Evolutionary conservation across 2,329 filamentous ascomycete genomes (phyloP).

Genomic region (Metarhizium rileyi): DNA sequence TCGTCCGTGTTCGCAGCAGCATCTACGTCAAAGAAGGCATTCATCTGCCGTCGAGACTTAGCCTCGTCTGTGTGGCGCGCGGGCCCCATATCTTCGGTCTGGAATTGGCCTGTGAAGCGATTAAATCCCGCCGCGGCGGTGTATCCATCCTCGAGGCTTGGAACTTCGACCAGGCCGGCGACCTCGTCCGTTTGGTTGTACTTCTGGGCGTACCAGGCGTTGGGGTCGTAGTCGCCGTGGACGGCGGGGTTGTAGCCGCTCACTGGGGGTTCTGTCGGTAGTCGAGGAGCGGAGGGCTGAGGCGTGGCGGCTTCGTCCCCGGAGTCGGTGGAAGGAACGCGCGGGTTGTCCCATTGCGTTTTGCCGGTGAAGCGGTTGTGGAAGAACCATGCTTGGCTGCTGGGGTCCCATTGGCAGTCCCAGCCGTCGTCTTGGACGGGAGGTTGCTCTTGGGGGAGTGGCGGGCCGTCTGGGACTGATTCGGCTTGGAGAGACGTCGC

Average conservation of each 20-base stretch:
- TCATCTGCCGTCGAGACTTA: slow-evolving; percentile 81
- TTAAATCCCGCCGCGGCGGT: slow-evolving; percentile 73
- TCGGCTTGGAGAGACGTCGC: slow-evolving; percentile 27
- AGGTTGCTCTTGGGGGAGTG: slow-evolving; percentile 32
- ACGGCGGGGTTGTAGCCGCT: slow-evolving; percentile 93
- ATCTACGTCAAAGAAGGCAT: slow-evolving; percentile 92
- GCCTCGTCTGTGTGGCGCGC: slow-evolving; percentile 79
- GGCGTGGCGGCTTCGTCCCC: slow-evolving; percentile 15
- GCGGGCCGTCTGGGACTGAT: slow-evolving; percentile 21
- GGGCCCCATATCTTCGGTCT: slow-evolving; percentile 54
- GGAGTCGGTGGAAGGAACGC: slow-evolving; percentile 44
- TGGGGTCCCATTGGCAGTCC: slow-evolving; percentile 68
- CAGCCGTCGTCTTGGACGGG: slow-evolving; percentile 65
- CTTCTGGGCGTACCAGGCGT: slow-evolving; percentile 79
- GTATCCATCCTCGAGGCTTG: slow-evolving; percentile 42
- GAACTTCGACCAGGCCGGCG: slow-evolving; percentile 15
- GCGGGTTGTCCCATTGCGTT: slow-evolving; percentile 81
- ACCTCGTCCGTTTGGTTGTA: slow-evolving; percentile 27
- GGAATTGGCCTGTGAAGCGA: slow-evolving; percentile 78
- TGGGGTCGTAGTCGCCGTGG: slow-evolving; percentile 93
- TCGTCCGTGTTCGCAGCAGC: slow-evolving; percentile 86
- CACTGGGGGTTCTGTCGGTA: slow-evolving; percentile 33
- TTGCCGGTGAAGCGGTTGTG: slow-evolving; percentile 68
- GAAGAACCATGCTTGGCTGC: slow-evolving; percentile 66
- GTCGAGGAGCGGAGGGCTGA: slow-evolving; percentile 22